phyloP scores from a whole-genome alignment of 148 eudicot species.

The Amaranthus cruentus region DNA sequence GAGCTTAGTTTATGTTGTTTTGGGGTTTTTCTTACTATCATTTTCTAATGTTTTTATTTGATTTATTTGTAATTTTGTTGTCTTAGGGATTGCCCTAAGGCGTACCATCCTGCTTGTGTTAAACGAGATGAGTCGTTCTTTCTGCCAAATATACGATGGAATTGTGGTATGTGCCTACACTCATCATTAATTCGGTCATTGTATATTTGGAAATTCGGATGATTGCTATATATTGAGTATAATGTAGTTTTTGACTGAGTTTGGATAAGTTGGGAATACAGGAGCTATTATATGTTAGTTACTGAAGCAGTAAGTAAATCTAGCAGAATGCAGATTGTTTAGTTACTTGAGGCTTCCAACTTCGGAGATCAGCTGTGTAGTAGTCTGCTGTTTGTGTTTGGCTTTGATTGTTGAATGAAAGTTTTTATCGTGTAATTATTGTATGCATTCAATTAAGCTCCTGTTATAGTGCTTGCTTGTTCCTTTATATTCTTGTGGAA shows the following conservation, averaged over 20 bases:
- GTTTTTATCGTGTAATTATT: background rate
- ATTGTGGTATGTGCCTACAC: conserved; percentile 54
- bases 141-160: conserved; percentile 56
- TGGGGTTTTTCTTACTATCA: conserved; percentile 17
- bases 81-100: conserved; percentile 83
- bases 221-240: no score
- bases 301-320: background rate
- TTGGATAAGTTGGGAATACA: background rate
- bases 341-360: background rate
- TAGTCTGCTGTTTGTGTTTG: background rate
- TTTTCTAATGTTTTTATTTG: background rate
- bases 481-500: background rate
- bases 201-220: no score
- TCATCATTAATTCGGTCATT: background rate
- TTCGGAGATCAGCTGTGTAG: background rate
- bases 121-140: conserved; percentile 86
- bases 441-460: background rate
- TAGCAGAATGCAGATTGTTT: background rate
- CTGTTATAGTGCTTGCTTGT: background rate
- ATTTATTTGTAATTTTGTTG: background rate
- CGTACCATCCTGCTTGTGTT: conserved; percentile 87
- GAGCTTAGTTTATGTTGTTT: conserved; percentile 5
- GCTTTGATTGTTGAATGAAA: background rate
- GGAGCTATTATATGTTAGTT: background rate
- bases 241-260: background rate